phyloP scores from a whole-genome alignment of 306 rosid species.

The Cyamopsis tetragonoloba region DNA sequence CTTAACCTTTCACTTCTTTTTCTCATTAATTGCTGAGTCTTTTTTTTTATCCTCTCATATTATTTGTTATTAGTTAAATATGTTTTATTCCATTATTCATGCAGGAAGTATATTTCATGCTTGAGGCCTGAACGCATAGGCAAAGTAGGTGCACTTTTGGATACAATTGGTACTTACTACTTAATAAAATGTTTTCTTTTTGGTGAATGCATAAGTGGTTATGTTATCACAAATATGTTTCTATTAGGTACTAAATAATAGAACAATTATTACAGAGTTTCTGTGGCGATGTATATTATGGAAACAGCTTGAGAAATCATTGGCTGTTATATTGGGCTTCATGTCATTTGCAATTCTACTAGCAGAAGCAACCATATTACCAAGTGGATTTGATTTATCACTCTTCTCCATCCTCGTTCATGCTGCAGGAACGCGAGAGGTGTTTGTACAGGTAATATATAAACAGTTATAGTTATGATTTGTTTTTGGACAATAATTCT shows the following conservation, averaged over 20 bases:
- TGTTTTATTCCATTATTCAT: conserved; percentile 11
- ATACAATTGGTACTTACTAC: conserved; percentile 62
- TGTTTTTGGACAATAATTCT: no score
- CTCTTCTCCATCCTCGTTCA: conserved; percentile 83
- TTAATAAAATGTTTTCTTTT: background rate
- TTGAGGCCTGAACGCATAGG: conserved; percentile 73
- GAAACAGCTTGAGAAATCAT: conserved; percentile 63
- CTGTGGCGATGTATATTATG: conserved; percentile 81
- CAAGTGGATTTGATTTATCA: conserved; percentile 69
- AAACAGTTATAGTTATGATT: no score
- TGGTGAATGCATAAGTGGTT: background rate
- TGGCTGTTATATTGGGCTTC: conserved; percentile 63
- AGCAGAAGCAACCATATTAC: conserved; percentile 92
- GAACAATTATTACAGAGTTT: conserved; percentile 60
- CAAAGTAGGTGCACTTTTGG: conserved; percentile 59
- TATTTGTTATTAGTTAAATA: background rate
- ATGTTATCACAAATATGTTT: background rate
- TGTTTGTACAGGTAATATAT: conserved; percentile 77
- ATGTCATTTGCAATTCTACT: conserved; percentile 79
- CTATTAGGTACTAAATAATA: background rate
- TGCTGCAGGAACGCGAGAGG: conserved; percentile 57
- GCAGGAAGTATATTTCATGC: conserved; percentile 86
- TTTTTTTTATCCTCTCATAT: background rate
- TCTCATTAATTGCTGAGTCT: background rate
- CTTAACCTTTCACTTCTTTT: conserved; percentile 10